phyloP scores from a whole-genome alignment of 371 early-diverging fungal species.

The Apophysomyces ossiformis region DNA sequence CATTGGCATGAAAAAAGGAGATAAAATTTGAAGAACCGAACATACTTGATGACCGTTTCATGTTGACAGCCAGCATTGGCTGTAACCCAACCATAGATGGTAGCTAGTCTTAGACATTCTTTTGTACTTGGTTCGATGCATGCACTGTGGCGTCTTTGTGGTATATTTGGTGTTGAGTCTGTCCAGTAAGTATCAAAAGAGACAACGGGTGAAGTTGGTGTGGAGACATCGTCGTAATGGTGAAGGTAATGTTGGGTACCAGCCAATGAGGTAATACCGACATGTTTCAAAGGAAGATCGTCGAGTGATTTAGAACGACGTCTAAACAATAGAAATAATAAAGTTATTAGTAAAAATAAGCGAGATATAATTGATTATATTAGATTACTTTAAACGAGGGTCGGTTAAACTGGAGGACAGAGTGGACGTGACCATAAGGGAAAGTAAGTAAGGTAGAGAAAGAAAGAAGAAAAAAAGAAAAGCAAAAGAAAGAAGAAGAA shows the following conservation, averaged over 20 bases:
- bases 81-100: slow-evolving; percentile 64
- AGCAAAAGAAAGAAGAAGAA: slow-evolving; percentile 11
- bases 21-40: slow-evolving; percentile 14
- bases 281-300: slow-evolving; percentile 26
- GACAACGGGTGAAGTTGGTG: slow-evolving; percentile 28
- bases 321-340: slow-evolving; percentile 21
- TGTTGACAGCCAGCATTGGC: slow-evolving; percentile 17
- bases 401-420: slow-evolving; percentile 10
- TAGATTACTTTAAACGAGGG: slow-evolving; percentile 3
- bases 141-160: slow-evolving; percentile 55
- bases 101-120: slow-evolving; percentile 54
- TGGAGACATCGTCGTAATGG: slow-evolving; percentile 15
- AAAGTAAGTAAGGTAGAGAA: slow-evolving; percentile 9
- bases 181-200: slow-evolving; percentile 2
- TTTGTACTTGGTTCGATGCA: slow-evolving; percentile 44
- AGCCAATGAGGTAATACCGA: slow-evolving; percentile 1
- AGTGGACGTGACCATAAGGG: slow-evolving; percentile 3
- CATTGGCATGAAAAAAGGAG: slow-evolving; percentile 11
- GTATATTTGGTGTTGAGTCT: slow-evolving; percentile 11
- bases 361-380: too few relatives aligned
- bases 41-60: slow-evolving; percentile 2
- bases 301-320: slow-evolving; percentile 49
- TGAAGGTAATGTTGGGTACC: slow-evolving; percentile 10
- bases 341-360: not conserved
- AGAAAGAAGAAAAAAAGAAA: slow-evolving; percentile 17